Conservation (phyloP, 2,329 filamentous ascomycete genomes). For the Apiospora phragmitis region DNA sequence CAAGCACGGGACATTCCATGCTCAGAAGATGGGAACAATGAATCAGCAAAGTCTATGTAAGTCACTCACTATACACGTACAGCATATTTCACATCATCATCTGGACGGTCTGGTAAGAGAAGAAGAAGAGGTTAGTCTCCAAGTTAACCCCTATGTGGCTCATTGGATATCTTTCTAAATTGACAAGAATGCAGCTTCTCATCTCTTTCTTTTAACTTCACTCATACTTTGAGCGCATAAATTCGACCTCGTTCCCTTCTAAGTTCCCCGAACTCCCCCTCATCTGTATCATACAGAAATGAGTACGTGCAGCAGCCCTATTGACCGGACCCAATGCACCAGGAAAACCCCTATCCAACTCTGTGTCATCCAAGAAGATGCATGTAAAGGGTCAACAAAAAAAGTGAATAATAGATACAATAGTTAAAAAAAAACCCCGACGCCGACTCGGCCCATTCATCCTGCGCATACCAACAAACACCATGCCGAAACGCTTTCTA, state of each 20-base stretch:
- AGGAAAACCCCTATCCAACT: not conserved
- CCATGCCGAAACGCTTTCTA: not conserved
- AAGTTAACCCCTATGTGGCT: not conserved
- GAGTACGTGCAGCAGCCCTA: not conserved
- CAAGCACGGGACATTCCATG: not conserved
- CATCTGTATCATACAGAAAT: not conserved
- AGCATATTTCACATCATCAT: not conserved
- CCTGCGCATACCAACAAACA: not conserved
- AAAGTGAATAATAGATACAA: slow-evolving; percentile 4
- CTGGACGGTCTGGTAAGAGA: not conserved
- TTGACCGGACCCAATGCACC: not conserved
- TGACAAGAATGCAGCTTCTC: not conserved
- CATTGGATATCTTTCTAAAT: not conserved
- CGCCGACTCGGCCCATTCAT: not conserved
- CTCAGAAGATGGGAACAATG: not conserved
- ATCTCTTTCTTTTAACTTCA: not conserved
- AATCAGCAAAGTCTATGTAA: not conserved
- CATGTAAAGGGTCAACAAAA: not conserved
- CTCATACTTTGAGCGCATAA: not conserved
- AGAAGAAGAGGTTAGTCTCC: not conserved
- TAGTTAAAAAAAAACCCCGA: not conserved
- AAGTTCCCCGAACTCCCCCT: not conserved
- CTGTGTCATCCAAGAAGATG: not conserved
- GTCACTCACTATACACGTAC: not conserved
- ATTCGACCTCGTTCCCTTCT: not conserved